phyloP scores from a whole-genome alignment of 371 early-diverging fungal genomes.

The Syncephalastrum sp. region DNA sequence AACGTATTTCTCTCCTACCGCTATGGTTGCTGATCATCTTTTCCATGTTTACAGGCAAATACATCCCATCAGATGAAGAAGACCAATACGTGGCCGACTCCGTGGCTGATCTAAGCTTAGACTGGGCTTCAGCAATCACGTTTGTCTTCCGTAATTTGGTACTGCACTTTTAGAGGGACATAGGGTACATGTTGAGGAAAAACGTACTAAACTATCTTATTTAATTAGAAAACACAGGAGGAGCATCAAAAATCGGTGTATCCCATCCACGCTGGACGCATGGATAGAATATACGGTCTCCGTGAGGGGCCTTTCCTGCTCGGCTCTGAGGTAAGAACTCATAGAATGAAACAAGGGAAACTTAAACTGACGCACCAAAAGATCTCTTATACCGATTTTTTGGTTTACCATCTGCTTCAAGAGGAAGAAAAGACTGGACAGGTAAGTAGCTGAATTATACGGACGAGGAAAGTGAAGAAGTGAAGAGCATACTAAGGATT shows the following conservation, averaged over 20 bases:
- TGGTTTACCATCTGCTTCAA: constrained; percentile 19
- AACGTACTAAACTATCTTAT: neutral
- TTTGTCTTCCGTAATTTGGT: too few species aligned
- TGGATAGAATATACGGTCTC: constrained; percentile 11
- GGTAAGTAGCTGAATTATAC: neutral
- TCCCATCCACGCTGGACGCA: neutral
- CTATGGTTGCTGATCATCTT: neutral
- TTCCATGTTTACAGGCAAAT: constrained; percentile 14
- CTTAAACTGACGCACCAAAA: neutral
- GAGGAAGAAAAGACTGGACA: constrained; percentile 9
- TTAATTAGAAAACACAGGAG: constrained; percentile 7
- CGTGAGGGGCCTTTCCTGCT: constrained; percentile 24
- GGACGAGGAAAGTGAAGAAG: neutral
- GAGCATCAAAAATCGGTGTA: neutral
- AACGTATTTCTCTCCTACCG: neutral
- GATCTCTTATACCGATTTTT: constrained; percentile 31
- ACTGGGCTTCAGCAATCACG: constrained; percentile 12
- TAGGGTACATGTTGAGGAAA: neutral
- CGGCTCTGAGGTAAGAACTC: constrained; percentile 16
- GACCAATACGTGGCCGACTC: constrained; percentile 21
- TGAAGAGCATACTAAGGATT: neutral
- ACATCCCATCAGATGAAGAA: constrained; percentile 22
- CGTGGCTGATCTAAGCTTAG: constrained; percentile 14
- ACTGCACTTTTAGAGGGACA: too few species aligned
- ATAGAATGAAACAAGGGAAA: neutral